Evolutionary conservation across 2,329 filamentous ascomycete species (phyloP), one percentile per base, ranked within the genome.

Genomic region (Aspergillus pseudonomiae): DNA sequence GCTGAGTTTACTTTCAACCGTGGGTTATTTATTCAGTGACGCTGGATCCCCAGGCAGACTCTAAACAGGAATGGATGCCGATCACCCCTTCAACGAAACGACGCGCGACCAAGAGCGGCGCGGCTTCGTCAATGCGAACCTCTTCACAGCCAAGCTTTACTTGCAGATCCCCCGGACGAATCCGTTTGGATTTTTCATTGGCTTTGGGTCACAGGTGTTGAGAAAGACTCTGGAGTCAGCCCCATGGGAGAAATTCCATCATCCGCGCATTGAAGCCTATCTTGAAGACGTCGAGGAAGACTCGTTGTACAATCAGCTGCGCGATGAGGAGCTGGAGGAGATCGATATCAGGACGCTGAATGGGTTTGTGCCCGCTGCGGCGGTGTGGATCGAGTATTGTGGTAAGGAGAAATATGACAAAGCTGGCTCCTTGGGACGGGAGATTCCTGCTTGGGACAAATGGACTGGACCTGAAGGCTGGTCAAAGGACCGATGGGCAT

Each of bases 401-500:
- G 63, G 63, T 1, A 34, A 28, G 14, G 48, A 36, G 12, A 58
- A 62, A 24, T 60, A 59, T 52, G 28, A 34, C 21, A 56, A 41
- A 52, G 19, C 24, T 1, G 63, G 60, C 3, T 46, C 24, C 5
- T 7, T 59, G 34, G 39, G 7, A 1, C 39, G 9, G 39, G 50
- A 43, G 21, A 21, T 30, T 26, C 30, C 34, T 11, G 12, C 16
- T 3, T 16, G 45, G 5, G 30, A 21, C 2, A 62, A 57, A 56
- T 65, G 60, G 60, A 46, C 4, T 12, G 60, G 63, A 21, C 12
- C 19, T 5, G 26, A 6, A 32, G 60, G 52, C 1, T 65, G 60
- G 63, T 55, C 56, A 19, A 62, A 53, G 34, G 57, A 65, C 19
- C 50, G 60, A 36, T 62, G 63, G 63, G 56, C n/a, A 12, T 62